Base-by-base conservation (phyloP, 345 rosid species). In the Dimocarpus longan region DNA sequence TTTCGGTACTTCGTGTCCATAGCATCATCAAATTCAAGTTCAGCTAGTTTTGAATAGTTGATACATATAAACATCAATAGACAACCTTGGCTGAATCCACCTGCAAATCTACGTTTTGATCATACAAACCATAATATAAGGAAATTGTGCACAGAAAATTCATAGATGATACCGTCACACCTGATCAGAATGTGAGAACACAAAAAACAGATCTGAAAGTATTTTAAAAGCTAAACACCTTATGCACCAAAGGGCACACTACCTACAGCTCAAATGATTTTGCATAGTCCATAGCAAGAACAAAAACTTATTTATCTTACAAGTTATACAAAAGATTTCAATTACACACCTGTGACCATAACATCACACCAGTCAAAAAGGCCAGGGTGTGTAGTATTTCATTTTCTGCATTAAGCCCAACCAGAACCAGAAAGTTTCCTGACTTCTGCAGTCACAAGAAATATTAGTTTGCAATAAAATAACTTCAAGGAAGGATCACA, bases 311-410 rank as follows among this genome's bases (percentile, higher is more conserved):
- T 28, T 66, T 32, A 74, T 52, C 44, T 26, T 18, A 32, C 37
- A 42, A n/a, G 46, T 40, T 66, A 54, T 12, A 26, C 59, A 77
- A 40, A n/a, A 79, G 65, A 78, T 70, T 78, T 5, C 70, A 80
- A 28, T 21, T 28, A 21, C 82, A 52, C 65, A 97, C 98, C 97
- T 97, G 98, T 81, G 99, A 97, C 98, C 98, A 94, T 79, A 86
- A 87, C 93, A 89, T 91, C 66, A 94, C 86, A 84, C 98, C 98
- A 85, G 95, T 98, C 84, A 94, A 84, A 82, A 97, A 97, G 21
- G 98, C 84, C 74, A 97, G 97, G 57, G 98, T 97, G 76, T 94
- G 98, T 43, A 90, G 74, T 78, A 97, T 91, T 85, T 94, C 99
- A 84, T 92, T 94, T 86, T 94, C 97, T 26, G 88, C 84, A 77